Percentiles rank a stretch among this genome's conserved stretches.
Conservation (phyloP, 2,329 filamentous ascomycete genomes). For the Ramularia endophylla region DNA sequence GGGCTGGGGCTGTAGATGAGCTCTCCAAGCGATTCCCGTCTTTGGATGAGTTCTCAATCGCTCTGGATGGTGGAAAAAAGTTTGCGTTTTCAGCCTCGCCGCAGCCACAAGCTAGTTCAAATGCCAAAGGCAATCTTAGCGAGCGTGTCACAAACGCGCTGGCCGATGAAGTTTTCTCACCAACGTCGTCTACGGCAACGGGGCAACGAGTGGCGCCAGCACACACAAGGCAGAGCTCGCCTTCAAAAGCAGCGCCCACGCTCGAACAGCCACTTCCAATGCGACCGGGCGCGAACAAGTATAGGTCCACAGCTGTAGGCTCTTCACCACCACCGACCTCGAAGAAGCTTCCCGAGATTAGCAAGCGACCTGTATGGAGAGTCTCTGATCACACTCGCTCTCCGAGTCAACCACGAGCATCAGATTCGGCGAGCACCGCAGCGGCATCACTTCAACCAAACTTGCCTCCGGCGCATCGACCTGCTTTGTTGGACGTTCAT, state of each 20-base stretch:
- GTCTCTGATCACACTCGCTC: slow-evolving; percentile 48
- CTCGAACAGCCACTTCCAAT: slow-evolving; percentile 41
- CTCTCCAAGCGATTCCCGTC: slow-evolving; percentile 81
- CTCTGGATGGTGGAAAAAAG: slow-evolving; percentile 56
- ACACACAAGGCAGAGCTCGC: slow-evolving; percentile 9
- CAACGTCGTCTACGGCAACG: slow-evolving; percentile 11
- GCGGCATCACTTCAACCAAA: slow-evolving; percentile 35
- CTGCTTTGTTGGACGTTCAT: slow-evolving; percentile 38
- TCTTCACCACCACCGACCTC: slow-evolving; percentile 36
- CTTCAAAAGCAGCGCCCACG: slow-evolving; percentile 8
- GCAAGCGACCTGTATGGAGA: slow-evolving; percentile 47
- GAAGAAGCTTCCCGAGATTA: slow-evolving; percentile 35
- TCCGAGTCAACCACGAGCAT: slow-evolving; percentile 45
- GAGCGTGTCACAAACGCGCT: slow-evolving; percentile 68
- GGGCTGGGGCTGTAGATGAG: slow-evolving; percentile 61
- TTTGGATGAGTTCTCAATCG: slow-evolving; percentile 83
- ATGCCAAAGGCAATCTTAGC: slow-evolving; percentile 49
- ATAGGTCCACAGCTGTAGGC: slow-evolving; percentile 54
- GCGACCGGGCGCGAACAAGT: slow-evolving; percentile 37
- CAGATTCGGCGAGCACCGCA: slow-evolving; percentile 32
- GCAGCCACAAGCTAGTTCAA: slow-evolving; percentile 37
- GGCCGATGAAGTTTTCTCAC: slow-evolving; percentile 72
- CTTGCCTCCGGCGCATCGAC: slow-evolving; percentile 30
- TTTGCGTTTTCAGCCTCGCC: slow-evolving; percentile 15
- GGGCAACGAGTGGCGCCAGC: slow-evolving; percentile 8